These are phyloP conservation scores for Globisporangium emineosum DNA, from an alignment of 352 stramenopile species.

Conservation along the genomic window DNA sequence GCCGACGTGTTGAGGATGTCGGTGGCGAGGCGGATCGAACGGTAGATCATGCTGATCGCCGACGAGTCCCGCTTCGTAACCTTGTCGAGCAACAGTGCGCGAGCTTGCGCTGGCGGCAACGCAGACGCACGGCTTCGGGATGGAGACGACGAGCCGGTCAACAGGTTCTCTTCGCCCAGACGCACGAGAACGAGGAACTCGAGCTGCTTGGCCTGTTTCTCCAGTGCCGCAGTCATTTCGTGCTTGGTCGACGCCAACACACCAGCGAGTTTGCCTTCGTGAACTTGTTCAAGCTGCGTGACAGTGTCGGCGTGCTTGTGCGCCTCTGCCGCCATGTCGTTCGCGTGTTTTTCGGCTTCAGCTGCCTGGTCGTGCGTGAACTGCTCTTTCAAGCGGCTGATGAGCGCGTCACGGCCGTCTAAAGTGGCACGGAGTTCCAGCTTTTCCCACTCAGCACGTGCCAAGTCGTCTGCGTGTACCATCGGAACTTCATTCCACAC, in stretches of 20 bases:
- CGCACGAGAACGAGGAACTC: conserved; percentile 33
- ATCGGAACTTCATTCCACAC: conserved; percentile 11
- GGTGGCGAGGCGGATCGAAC: conserved; percentile 58
- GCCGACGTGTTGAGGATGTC: conserved; percentile 57
- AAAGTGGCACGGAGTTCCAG: background rate
- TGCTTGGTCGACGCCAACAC: conserved; percentile 10
- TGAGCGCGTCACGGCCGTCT: background rate
- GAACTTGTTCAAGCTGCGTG: background rate
- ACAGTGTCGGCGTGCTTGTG: background rate
- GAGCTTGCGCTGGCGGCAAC: conserved; percentile 19
- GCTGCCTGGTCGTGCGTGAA: background rate
- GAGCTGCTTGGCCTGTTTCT: conserved; percentile 46
- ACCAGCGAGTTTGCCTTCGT: background rate
- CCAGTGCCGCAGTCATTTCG: conserved; percentile 26
- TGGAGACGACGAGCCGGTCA: background rate
- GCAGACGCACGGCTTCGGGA: background rate
- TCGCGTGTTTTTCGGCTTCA: conserved; percentile 4
- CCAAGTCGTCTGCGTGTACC: background rate
- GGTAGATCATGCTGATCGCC: conserved; percentile 62
- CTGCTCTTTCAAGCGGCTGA: background rate
- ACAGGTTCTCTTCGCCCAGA: conserved; percentile 6
- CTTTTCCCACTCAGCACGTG: conserved; percentile 1
- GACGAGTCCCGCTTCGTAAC: conserved; percentile 58
- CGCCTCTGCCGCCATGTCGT: background rate
- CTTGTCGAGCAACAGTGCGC: conserved; percentile 41